Percentiles rank a stretch among this genome's conserved stretches.
Evolutionary conservation across 2,329 filamentous ascomycete genomes (phyloP).

Genomic region (Corynespora cassiicola): DNA sequence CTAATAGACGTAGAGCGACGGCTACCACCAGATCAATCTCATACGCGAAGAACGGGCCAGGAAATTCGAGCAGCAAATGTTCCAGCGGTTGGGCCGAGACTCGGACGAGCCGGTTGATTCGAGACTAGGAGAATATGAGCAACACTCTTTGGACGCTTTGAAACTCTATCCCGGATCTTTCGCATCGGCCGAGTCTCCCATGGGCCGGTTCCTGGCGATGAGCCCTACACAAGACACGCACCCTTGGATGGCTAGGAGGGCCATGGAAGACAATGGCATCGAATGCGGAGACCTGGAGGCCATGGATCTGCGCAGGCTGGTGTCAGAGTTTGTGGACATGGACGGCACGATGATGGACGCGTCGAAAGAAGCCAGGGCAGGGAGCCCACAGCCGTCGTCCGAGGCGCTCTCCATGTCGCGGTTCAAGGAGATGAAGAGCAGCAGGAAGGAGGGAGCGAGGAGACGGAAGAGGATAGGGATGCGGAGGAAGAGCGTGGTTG

Average conservation of each 20-base stretch:
- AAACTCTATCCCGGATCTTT: slow-evolving; percentile 41
- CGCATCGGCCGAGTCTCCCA: slow-evolving; percentile 34
- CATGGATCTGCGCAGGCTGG: slow-evolving; percentile 29
- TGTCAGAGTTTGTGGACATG: slow-evolving; percentile 28
- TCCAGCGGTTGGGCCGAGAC: slow-evolving; percentile 25
- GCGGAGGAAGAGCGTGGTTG: slow-evolving; percentile 23
- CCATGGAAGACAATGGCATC: slow-evolving; percentile 12
- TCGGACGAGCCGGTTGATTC: slow-evolving; percentile 25
- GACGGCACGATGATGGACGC: slow-evolving; percentile 16
- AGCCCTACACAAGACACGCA: slow-evolving; percentile 22
- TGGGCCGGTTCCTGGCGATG: slow-evolving; percentile 29
- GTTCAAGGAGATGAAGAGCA: slow-evolving; percentile 19
- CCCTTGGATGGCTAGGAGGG: slow-evolving; percentile 17
- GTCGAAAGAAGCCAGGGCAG: slow-evolving; percentile 19
- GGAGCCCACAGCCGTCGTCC: slow-evolving; percentile 38
- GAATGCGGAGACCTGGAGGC: slow-evolving; percentile 24
- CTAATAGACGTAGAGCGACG: slow-evolving; percentile 18
- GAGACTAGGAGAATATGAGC: slow-evolving; percentile 26
- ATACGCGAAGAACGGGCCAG: slow-evolving; percentile 20
- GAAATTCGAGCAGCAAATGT: slow-evolving; percentile 18
- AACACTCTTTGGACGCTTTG: slow-evolving; percentile 35
- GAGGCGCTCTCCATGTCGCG: slow-evolving; percentile 31
- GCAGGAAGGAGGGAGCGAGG: slow-evolving; percentile 20
- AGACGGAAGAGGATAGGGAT: slow-evolving; percentile 28
- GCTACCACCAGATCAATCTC: slow-evolving; percentile 15